Evolutionary conservation across 2,329 filamentous ascomycete species (phyloP).

Genomic region (Salinomyces thailandicus): DNA sequence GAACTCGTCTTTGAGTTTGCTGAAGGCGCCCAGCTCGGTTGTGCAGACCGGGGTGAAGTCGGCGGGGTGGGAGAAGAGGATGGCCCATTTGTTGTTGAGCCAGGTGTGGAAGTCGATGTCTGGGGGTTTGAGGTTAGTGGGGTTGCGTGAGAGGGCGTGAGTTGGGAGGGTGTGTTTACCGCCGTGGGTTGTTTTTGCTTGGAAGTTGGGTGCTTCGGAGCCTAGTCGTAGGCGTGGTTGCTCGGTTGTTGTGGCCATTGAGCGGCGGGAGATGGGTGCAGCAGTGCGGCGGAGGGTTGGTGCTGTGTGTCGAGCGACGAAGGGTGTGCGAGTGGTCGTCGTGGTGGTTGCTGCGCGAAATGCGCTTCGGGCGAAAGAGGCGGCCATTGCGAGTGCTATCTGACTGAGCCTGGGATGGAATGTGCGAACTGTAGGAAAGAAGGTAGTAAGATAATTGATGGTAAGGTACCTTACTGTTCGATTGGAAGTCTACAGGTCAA

Average conservation of each 20-base stretch:
- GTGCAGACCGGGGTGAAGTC: slow-evolving; percentile 96
- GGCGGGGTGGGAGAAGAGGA: slow-evolving; percentile 73
- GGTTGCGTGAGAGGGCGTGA: background rate
- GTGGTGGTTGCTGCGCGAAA: slow-evolving; percentile 10
- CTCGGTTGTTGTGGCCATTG: slow-evolving; percentile 26
- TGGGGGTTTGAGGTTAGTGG: slow-evolving; percentile 1
- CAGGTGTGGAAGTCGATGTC: slow-evolving; percentile 81
- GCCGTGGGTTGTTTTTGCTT: slow-evolving; percentile 65
- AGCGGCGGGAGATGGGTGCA: slow-evolving; percentile 28
- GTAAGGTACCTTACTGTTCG: background rate
- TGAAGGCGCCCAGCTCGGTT: slow-evolving; percentile 86
- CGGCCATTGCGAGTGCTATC: too few species aligned
- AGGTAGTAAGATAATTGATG: background rate
- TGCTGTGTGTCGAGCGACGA: slow-evolving; percentile 12
- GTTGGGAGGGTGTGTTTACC: slow-evolving; percentile 25
- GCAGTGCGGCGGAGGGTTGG: slow-evolving; percentile 3
- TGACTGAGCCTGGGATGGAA: too few species aligned
- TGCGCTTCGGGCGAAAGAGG: slow-evolving; percentile 12
- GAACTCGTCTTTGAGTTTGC: slow-evolving; percentile 82
- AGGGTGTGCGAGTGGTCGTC: slow-evolving; percentile 10
- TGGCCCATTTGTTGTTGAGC: slow-evolving; percentile 66
- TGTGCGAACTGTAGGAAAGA: background rate
- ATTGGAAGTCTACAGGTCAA: background rate
- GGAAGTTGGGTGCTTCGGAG: slow-evolving; percentile 64
- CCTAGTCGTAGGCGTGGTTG: slow-evolving; percentile 36